Evolutionary conservation across 169 alveolate genomes (phyloP).

Genomic region (Plasmodium vinckei): DNA sequence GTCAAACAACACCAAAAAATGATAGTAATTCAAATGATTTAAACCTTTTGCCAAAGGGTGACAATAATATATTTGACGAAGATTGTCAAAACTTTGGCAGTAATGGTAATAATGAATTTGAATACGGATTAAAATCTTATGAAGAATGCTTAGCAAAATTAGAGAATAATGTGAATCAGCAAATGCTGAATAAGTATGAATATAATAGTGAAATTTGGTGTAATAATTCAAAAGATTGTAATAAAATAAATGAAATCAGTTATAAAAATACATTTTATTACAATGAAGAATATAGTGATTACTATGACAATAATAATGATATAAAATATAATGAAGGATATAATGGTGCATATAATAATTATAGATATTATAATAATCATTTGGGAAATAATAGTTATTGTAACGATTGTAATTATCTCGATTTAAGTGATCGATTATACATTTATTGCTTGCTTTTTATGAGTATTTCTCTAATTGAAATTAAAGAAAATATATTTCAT

Average conservation of each 20-base stretch:
- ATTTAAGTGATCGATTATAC: constrained; percentile 51
- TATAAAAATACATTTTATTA: not conserved
- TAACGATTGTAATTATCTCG: constrained; percentile 25
- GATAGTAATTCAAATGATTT: too few species aligned
- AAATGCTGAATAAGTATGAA: constrained; percentile 36
- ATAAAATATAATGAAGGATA: not conserved
- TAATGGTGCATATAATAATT: not conserved
- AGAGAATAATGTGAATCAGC: constrained; percentile 42
- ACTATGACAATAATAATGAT: not conserved
- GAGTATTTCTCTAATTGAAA: constrained; percentile 51
- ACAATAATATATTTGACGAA: too few species aligned
- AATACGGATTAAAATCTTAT: not conserved
- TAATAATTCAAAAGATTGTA: not conserved
- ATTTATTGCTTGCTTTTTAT: constrained; percentile 71
- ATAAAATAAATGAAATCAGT: not conserved
- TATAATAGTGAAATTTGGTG: not conserved
- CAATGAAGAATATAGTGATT: not conserved
- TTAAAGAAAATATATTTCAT: constrained; percentile 47
- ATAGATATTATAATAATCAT: not conserved
- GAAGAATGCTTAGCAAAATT: constrained; percentile 20
- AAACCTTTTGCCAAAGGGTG: too few species aligned
- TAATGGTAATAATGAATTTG: too few species aligned
- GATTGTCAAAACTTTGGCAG: too few species aligned
- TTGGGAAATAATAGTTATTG: not conserved
- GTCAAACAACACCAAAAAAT: not conserved